These are phyloP conservation scores for Trametes cingulata DNA, from an alignment of 768 basidiomycete genomes.

Conservation along the genomic window DNA sequence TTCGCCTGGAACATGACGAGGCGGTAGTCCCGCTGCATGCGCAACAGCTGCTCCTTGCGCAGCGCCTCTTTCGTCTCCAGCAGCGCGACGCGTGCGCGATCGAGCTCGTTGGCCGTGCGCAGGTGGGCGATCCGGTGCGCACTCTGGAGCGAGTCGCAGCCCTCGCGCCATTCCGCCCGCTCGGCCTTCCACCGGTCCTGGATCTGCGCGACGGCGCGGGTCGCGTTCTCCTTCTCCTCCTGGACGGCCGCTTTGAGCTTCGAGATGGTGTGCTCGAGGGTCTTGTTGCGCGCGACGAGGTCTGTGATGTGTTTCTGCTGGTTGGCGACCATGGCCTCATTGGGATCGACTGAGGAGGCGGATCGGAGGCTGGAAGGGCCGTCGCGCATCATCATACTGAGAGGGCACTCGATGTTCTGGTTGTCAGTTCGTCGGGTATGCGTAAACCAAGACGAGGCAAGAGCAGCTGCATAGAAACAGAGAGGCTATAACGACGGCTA, in stretches of 20 bases:
- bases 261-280: conserved; percentile 60
- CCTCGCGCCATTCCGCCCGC: conserved; percentile 58
- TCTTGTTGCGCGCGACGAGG: conserved; percentile 66
- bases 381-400: neutral
- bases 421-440: too few species aligned
- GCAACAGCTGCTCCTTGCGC: conserved; percentile 57
- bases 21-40: conserved; percentile 64
- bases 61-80: conserved; percentile 55
- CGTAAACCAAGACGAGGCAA: neutral
- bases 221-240: conserved; percentile 44
- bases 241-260: conserved; percentile 52
- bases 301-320: conserved; percentile 73
- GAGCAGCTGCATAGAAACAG: neutral
- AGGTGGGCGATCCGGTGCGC: conserved; percentile 68
- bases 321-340: conserved; percentile 54
- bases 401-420: neutral
- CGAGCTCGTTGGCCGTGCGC: conserved; percentile 52
- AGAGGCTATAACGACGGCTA: too few species aligned
- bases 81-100: conserved; percentile 51
- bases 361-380: neutral
- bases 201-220: conserved; percentile 43
- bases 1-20: conserved; percentile 67
- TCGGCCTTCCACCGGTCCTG: conserved; percentile 55
- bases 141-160: conserved; percentile 61
- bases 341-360: neutral